Evolutionary conservation across 352 stramenopile genomes (phyloP), one percentile per base, ranked within the genome.

Genomic region (Phytophthora aleatoria): DNA sequence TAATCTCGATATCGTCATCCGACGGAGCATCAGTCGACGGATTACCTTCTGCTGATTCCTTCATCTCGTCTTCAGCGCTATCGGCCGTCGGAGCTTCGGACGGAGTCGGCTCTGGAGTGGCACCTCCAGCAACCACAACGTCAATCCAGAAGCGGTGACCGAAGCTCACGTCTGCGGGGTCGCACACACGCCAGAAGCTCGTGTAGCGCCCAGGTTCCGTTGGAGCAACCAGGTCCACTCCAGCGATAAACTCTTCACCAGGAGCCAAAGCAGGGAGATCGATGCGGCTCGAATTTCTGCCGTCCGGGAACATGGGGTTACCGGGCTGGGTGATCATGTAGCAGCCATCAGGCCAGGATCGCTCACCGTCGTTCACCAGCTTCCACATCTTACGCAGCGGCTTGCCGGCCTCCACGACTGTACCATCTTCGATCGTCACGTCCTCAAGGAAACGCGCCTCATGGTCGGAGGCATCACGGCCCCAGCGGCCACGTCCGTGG

Each of bases 141-240:
- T 96, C 87, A 28, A 95, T 76, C 89, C 89, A 96, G 63, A 96
- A 86, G 2, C 87, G 84, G 53, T 96, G 85, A 0, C 89, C 89
- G 57, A 96, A 96, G 55, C 77, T 83, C 5, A 69, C 76, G 38
- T 75, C 80, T 2, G 83, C 73, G 0, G 81, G 73, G 27, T 81
- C 87, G 47, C 77, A 85, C 27, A 96, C 70, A 38, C 87, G 87
- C 84, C 88, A 96, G 73, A 92, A 95, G 55, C 83, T 81, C 2
- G 86, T 82, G 75, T 94, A 95, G 24, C 86, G 84, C n/a, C 84
- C 78, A 42, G 73, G 58, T 7, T 70, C 33, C n/a, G 56, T 63
- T 0, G 78, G 75, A 2, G 73, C 66, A 10, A 65, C 50, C 47
- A 87, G 48, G 8, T 76, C 74, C 28, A 82, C 63, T 1, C 49